Conservation (phyloP, 495 filamentous ascomycete genomes). For the Neurospora discreta region DNA sequence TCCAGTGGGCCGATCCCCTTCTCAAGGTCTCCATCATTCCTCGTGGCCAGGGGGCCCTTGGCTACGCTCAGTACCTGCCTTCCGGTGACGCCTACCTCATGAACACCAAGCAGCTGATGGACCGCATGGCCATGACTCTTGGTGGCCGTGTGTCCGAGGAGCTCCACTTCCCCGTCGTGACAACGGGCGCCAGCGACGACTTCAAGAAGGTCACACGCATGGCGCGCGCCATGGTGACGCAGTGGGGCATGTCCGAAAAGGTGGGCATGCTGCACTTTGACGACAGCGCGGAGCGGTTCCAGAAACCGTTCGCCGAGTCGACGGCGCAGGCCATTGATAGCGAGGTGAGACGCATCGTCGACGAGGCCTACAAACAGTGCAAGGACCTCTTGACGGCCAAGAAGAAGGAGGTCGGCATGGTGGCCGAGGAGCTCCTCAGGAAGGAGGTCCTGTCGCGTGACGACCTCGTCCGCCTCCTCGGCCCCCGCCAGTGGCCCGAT, state of each 20-base stretch:
- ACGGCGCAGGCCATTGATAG: conserved; percentile 83
- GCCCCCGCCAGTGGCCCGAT: conserved; percentile 70
- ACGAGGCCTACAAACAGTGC: conserved; percentile 86
- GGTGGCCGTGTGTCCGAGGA: conserved; percentile 92
- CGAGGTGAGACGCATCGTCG: conserved; percentile 82
- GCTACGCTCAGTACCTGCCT: conserved; percentile 96
- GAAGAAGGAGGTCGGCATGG: conserved; percentile 76
- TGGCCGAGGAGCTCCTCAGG: conserved; percentile 83
- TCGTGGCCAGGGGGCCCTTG: conserved; percentile 82
- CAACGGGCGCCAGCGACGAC: conserved; percentile 86
- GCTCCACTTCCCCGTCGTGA: conserved; percentile 91
- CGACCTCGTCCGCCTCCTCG: conserved; percentile 81
- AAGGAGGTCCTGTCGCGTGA: conserved; percentile 89
- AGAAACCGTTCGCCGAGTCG: conserved; percentile 92
- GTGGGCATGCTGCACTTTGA: conserved; percentile 87
- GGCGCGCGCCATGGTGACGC: conserved; percentile 94
- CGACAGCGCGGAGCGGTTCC: conserved; percentile 61
- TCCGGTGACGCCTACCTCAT: conserved; percentile 82
- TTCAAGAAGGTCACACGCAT: conserved; percentile 97
- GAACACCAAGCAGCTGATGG: conserved; percentile 93
- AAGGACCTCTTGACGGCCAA: conserved; percentile 68
- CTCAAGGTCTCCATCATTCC: conserved; percentile 99
- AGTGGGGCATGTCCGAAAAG: conserved; percentile 94
- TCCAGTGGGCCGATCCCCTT: conserved; percentile 89
- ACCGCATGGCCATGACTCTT: conserved; percentile 99